These are phyloP conservation scores for Linnemannia exigua DNA, from an alignment of 192 early-diverging fungal genomes.

Conservation along the genomic window DNA sequence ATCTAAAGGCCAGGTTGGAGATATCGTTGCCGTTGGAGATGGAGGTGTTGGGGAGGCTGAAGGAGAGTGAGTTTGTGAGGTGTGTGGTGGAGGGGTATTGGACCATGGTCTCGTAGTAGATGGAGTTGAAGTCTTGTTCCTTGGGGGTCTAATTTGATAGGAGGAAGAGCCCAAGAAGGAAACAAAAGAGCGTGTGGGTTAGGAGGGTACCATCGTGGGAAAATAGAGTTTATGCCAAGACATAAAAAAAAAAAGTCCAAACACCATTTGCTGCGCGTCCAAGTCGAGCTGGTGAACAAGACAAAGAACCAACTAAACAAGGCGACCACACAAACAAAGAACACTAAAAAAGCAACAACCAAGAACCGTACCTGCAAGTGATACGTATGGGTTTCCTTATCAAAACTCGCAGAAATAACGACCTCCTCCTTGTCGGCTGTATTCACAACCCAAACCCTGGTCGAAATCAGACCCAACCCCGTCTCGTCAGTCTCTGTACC, in stretches of 20 bases:
- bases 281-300: no score
- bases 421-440: slow-evolving; percentile 26
- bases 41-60: slow-evolving; percentile 21
- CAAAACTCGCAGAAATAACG: slow-evolving; percentile 12
- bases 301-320: not conserved
- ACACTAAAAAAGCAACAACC: not conserved
- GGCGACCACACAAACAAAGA: not conserved
- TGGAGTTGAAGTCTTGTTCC: not conserved
- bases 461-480: slow-evolving; percentile 36
- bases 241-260: no score
- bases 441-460: slow-evolving; percentile 31
- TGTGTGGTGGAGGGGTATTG: slow-evolving; percentile 18
- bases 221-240: no score
- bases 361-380: slow-evolving; percentile 16
- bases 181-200: no score
- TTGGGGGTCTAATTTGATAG: slow-evolving; percentile 19
- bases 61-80: slow-evolving; percentile 8
- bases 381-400: slow-evolving; percentile 22
- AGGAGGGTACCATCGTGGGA: no score
- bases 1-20: slow-evolving; percentile 13
- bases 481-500: slow-evolving; percentile 22
- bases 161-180: not conserved
- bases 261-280: not conserved
- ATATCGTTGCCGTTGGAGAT: slow-evolving; percentile 14
- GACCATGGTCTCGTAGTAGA: slow-evolving; percentile 45